Percentiles rank a stretch among this genome's conserved stretches.
phyloP scores from a whole-genome alignment of 2,329 filamentous ascomycete genomes.

The Boeremia exigua region DNA sequence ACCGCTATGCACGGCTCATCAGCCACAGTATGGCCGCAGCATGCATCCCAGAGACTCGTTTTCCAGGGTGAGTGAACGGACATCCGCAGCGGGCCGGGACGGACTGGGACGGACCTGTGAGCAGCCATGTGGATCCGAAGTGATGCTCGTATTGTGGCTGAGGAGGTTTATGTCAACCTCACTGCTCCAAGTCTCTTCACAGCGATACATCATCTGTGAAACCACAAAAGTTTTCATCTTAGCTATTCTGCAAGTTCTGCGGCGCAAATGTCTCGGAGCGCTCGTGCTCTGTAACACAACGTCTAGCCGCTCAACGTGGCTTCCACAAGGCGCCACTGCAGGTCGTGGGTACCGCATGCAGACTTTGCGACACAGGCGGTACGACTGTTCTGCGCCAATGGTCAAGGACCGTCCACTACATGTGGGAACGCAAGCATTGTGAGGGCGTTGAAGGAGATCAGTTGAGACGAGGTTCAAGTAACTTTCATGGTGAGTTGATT shows the following conservation, averaged over 20 bases:
- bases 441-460: not conserved
- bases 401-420: not conserved
- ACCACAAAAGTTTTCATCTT: not conserved
- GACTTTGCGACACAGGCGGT: not conserved
- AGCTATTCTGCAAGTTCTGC: not conserved
- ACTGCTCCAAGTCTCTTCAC: not conserved
- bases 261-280: constrained; percentile 4
- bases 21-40: not conserved
- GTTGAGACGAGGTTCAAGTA: not conserved
- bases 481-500: not conserved
- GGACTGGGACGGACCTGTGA: constrained; percentile 12
- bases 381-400: not conserved
- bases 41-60: not conserved
- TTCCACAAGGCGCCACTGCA: constrained; percentile 1
- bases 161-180: constrained; percentile 16
- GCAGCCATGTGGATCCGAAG: constrained; percentile 13
- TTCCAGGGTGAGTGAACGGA: constrained; percentile 1
- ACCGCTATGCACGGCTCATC: not conserved
- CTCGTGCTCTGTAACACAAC: constrained; percentile 10
- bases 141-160: constrained; percentile 15
- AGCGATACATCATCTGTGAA: not conserved
- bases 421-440: not conserved
- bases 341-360: not conserved
- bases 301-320: constrained; percentile 6
- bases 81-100: constrained; percentile 13